Base-by-base conservation (phyloP, 805 yeast genomes). In the Teunomyces barrocoloradensis region DNA sequence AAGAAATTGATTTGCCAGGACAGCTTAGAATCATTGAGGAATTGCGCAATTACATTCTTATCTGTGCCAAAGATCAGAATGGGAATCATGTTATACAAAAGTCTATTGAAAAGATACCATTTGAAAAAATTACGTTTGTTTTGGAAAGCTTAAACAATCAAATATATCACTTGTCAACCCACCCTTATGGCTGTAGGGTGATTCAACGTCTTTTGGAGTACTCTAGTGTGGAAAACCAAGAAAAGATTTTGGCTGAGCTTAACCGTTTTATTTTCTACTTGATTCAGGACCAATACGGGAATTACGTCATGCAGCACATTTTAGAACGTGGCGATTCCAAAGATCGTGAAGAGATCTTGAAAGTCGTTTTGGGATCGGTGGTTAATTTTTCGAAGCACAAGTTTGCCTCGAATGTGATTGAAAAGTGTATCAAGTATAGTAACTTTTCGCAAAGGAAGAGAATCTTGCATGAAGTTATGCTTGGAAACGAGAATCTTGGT, bases 41-140 rank as follows among this genome's bases (percentile, higher is more conserved):
- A 67, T 72, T 94, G 51, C 79, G 75, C 44, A 77, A 78, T 48
- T 79, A 92, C 66, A 87, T 92, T 50, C 60, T 73, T 36, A 53
- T 67, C 23, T 72, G 77, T 53, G 72, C 75, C 27, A 89, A 89
- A 62, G 98, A 94, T 66, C 98, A 92, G 71, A 94, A 94, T 66
- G 99, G 98, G 53, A 94, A 94, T 65, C 99, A 94, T 66, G 99
- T 94, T 13, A 87, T 94, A 53, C 99, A 94, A 69, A 92, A 91
- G 64, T 84, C 96, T 1, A 88, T 94, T 56, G 99, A 94, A 68
- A 73, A 81, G 50, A 82, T 91, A 43, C 94, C 96, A 4, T 81
- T 87, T 49, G 80, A 75, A 20, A 69, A 77, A 39, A 78, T 89
- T 48, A 77, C 82, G 32, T 91, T 89, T 57, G 81, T 94, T 41